Evolutionary conservation across 345 rosid genomes (phyloP), one percentile per base, ranked within the genome.

Genomic region (Eucalyptus virginea): DNA sequence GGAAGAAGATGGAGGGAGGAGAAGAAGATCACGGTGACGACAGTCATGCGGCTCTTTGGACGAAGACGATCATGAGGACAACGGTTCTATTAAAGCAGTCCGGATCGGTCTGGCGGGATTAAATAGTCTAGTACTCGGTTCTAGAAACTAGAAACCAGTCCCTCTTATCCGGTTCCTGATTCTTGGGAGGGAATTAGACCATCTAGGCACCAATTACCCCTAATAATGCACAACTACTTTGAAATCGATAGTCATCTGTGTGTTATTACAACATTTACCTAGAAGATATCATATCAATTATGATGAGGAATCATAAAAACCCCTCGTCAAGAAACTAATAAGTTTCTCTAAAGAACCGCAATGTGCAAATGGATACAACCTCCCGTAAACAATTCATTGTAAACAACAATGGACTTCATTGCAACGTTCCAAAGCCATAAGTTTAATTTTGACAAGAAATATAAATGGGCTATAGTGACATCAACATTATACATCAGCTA

Each of bases 11-110:
- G 10, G 88, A 87, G 58, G 89, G 34, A 11, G 90, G 10, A 26
- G 88, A 45, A 26, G 91, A 88, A 32, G 91, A 80, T 5, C 89
- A 81, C 10, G 89, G 88, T 15, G 91, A 86, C 5, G 91, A 87
- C 49, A 88, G 81, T 2, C 87, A 49, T 3, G 92, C 90, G 24
- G 94, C 91, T 26, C 30, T 95, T 47, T 95, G 97, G 97, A 93
- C 92, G 88, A 95, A 89, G 93, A 88, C 88, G 1, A 93, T 95
- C 92, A 92, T 90, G 54, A 92, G 97, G 97, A 14, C 93, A 92
- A 88, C 87, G 88, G 88, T 95, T 50, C 19, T 50, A 50, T 50
- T 50, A 50, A 50, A 50, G 16, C 52, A 50, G 19, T 50, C 19
- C 19, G 52, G 7, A 50, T 50, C 1, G 52, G 52, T 50, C 52